Conservation (phyloP, 176 grass and related monocot genomes). For the Carex parvula region DNA sequence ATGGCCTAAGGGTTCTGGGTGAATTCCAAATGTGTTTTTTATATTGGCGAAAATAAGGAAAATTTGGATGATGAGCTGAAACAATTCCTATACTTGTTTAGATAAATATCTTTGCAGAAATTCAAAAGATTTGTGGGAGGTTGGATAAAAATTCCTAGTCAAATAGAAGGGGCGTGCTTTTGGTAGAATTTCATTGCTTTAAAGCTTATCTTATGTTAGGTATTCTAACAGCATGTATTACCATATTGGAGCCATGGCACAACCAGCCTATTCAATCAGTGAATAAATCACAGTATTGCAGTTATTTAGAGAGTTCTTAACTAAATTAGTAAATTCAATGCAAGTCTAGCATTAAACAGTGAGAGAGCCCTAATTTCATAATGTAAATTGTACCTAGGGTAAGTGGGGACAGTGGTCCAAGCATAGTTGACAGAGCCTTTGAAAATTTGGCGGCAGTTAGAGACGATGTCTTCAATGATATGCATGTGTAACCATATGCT, state of each 20-base stretch:
- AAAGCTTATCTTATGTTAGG: not conserved
- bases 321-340: not conserved
- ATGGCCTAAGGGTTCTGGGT: too few species aligned
- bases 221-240: not conserved
- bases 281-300: not conserved
- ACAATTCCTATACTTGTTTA: too few species aligned
- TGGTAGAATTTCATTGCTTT: too few species aligned
- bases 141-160: too few species aligned
- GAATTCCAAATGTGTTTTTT: too few species aligned
- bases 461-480: slow-evolving; percentile 80
- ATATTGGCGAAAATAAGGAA: too few species aligned
- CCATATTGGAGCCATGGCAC: not conserved
- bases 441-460: slow-evolving; percentile 67
- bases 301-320: not conserved
- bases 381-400: slow-evolving; percentile 57
- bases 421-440: slow-evolving; percentile 93
- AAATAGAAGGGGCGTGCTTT: too few species aligned
- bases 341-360: not conserved
- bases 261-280: not conserved
- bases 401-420: slow-evolving; percentile 97
- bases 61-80: too few species aligned
- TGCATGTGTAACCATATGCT: slow-evolving; percentile 99
- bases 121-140: too few species aligned
- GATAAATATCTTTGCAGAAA: too few species aligned
- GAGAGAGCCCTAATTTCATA: not conserved